Evolutionary conservation across 805 yeast species (phyloP), one percentile per base, ranked within the genome.

Genomic region (Nakazawaea ishiwadae): DNA sequence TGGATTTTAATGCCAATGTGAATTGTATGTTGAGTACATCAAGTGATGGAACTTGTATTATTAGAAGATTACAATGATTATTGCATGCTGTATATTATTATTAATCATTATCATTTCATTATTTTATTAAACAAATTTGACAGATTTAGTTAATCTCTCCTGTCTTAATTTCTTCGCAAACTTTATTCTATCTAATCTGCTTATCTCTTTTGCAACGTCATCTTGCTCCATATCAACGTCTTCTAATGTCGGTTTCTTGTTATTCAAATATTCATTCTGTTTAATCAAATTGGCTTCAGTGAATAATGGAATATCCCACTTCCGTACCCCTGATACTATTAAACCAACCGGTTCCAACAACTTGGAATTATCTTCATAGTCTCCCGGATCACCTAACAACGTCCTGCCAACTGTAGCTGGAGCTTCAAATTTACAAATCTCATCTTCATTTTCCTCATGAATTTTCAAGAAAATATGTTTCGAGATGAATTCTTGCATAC

Each of bases 401-500:
- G 21, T 18, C 19, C 26, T 44, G 3, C 41, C 18, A 6, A 12
- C 18, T 5, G 40, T 42, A 0, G 65, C 47, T 0, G 54, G 50
- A 0, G 71, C 60, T 7, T 47, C 37, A 38, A 71, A 63, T 2
- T 63, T 62, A 21, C 60, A 53, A 48, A 59, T 71, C 48, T 71
- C 76, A n/a, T 42, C 35, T 7, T 48, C 37, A 2, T n/a, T n/a
- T n/a, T 50, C 49, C 8, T 54, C 52, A 17, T 55, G 60, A 49
- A 60, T 49, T 16, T 54, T 50, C 40, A 79, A 52, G 49, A 80
- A 80, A 21, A 66, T 58, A 49, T 76, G 79, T 39, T 61, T 56
- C 48, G 75, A 60, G 14, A 80, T 70, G 48, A 66, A 79, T 14
- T 77, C 67, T 49, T 74, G 79, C 68, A 80, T 79, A 9, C 76